Conservation (phyloP, 257 asterid genomes). For the Apocynum venetum region DNA sequence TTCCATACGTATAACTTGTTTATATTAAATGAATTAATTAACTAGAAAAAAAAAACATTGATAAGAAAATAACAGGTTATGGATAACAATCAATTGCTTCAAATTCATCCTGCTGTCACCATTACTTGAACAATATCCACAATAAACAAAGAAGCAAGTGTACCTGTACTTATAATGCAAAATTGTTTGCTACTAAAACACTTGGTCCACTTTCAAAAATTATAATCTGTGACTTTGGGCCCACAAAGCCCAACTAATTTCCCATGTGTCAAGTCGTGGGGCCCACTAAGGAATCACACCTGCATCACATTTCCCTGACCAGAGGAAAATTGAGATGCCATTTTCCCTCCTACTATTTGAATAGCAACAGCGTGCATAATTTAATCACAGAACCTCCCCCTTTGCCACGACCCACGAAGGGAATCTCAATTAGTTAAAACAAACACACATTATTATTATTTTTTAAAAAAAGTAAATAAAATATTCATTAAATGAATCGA, state of each 20-base stretch:
- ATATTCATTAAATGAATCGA: too few species aligned
- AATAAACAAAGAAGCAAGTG: background rate
- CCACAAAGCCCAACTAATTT: constrained; percentile 12
- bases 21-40: too few species aligned
- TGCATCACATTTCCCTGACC: background rate
- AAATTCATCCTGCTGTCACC: background rate
- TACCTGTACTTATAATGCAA: background rate
- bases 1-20: too few species aligned
- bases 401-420: too few species aligned
- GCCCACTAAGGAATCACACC: constrained; percentile 5
- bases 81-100: background rate
- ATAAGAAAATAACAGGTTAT: too few species aligned
- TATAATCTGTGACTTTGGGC: background rate
- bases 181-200: background rate
- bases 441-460: too few species aligned
- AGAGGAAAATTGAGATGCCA: background rate
- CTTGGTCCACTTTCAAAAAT: constrained; percentile 1
- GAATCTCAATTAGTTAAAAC: too few species aligned
- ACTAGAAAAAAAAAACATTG: too few species aligned
- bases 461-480: too few species aligned
- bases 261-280: constrained; percentile 1
- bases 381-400: too few species aligned
- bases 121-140: background rate
- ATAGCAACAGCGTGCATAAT: too few species aligned
- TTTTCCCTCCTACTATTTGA: too few species aligned